Base-by-base conservation (phyloP, 306 rosid species). In the Senna tora region DNA sequence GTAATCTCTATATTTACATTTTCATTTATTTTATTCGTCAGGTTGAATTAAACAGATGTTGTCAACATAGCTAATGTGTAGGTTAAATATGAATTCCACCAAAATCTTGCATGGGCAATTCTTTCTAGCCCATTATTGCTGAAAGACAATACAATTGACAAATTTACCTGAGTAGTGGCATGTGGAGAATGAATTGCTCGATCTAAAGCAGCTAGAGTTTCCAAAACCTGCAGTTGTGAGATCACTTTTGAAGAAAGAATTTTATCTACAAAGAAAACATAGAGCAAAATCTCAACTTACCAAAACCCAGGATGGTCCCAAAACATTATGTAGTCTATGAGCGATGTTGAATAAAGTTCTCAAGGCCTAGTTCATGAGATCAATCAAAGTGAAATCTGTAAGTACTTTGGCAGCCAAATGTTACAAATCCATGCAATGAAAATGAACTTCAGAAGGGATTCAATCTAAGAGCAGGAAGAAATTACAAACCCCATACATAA, bases 221-320 rank as follows among this genome's bases (percentile, higher is more conserved):
- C 98, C 86, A 93, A 83, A 42, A 93, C 98, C 98, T 93, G 80
- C 75, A 82, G 58, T 77, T 45, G 68, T 56, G 63, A 11, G 33
- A 77, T 9, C 56, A 81, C 69, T 63, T 55, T 66, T n/a, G 67
- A 50, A 51, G 81, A 1, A 54, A 45, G 51, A 46, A 67, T 7
- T 41, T 20, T 47, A 71, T 17, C 21, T 33, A 77, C 34, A 30
- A 42, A 63, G 17, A 54, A 60, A 75, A 16, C 69, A 75, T 19
- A 25, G 57, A 75, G 28, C 75, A 43, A 41, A 46, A 71, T 71
- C 56, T 38, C 30, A 28, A 85, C 97, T 10, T 89, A 93, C 98
- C 97, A 93, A 78, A 66, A 93, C 97, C 98, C 98, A 93, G 13
- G 98, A 93, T 64, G 94, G 97, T 15, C 98, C 98, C 91, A 93